These are phyloP conservation scores for Nakazawaea pomicola DNA, from an alignment of 805 yeast genomes.

Conservation along the genomic window DNA sequence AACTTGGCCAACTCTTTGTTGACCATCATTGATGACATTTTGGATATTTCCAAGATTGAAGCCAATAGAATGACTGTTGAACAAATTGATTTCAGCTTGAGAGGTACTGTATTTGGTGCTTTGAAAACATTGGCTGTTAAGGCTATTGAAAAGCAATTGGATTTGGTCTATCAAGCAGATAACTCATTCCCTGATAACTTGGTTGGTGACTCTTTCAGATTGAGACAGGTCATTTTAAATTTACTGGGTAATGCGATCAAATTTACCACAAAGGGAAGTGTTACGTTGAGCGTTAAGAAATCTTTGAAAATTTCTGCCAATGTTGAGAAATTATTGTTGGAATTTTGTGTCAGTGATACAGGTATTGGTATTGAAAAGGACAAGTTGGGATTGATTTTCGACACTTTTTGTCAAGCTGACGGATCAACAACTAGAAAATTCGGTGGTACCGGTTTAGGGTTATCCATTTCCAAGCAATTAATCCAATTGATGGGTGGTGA, in stretches of 20 bases:
- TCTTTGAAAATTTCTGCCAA: conserved; percentile 29
- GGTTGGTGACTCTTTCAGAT: conserved; percentile 84
- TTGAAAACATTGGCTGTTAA: conserved; percentile 84
- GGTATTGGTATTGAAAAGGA: conserved; percentile 89
- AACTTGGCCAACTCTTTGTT: conserved; percentile 80
- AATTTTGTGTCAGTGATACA: conserved; percentile 85
- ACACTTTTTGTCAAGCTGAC: conserved; percentile 89
- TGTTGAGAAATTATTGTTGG: conserved; percentile 54
- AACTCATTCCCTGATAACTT: conserved; percentile 83
- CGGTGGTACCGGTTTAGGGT: conserved; percentile 90
- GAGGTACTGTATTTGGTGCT: conserved; percentile 89
- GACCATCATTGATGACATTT: conserved; percentile 84
- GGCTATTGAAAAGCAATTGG: conserved; percentile 81
- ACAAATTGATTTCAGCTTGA: conserved; percentile 76
- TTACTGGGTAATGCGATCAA: conserved; percentile 88
- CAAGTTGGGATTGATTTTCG: conserved; percentile 79
- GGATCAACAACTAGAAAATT: conserved; percentile 90
- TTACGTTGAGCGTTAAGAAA: conserved; percentile 66
- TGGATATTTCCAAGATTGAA: conserved; percentile 90
- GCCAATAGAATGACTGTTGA: conserved; percentile 93
- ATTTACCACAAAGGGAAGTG: conserved; percentile 80
- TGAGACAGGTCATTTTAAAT: conserved; percentile 82
- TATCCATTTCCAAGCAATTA: conserved; percentile 81
- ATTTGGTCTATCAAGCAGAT: conserved; percentile 75
- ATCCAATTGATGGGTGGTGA: conserved; percentile 93